These are phyloP conservation scores for Passalora sequoiae DNA, from an alignment of 2,329 filamentous ascomycete genomes.

Conservation along the genomic window DNA sequence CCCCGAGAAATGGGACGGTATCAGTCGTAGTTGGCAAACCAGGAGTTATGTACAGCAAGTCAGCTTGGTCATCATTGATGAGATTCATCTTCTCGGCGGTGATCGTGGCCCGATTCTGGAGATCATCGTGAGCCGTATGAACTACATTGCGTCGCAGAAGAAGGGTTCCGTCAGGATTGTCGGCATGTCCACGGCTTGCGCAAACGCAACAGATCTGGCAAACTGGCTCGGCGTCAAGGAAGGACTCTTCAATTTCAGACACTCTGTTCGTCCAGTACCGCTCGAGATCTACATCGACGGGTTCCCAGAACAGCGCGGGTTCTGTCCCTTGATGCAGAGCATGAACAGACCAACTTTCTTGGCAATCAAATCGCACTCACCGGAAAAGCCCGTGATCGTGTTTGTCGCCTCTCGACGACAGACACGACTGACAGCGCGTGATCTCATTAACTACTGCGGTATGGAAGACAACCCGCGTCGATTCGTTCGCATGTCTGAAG, in stretches of 20 bases:
- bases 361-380: constrained; percentile 93
- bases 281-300: constrained; percentile 96
- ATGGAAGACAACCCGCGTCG: constrained; percentile 97
- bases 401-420: constrained; percentile 95
- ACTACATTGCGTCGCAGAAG: constrained; percentile 93
- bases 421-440: constrained; percentile 89
- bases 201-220: constrained; percentile 86
- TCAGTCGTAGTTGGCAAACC: constrained; percentile 97
- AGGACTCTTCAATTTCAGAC: constrained; percentile 90
- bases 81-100: constrained; percentile 94
- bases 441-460: constrained; percentile 93
- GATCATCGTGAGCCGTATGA: constrained; percentile 92
- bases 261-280: constrained; percentile 93
- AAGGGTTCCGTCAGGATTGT: constrained; percentile 83
- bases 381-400: constrained; percentile 94
- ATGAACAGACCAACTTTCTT: constrained; percentile 98
- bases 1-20: constrained; percentile 99
- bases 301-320: constrained; percentile 89
- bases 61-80: constrained; percentile 93
- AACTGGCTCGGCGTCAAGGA: constrained; percentile 98
- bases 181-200: constrained; percentile 98
- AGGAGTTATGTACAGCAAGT: constrained; percentile 94
- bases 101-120: constrained; percentile 96
- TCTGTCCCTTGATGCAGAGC: constrained; percentile 96
- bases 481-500: constrained; percentile 90